phyloP scores from a whole-genome alignment of 306 rosid species.

The Aeschynomene evenia region DNA sequence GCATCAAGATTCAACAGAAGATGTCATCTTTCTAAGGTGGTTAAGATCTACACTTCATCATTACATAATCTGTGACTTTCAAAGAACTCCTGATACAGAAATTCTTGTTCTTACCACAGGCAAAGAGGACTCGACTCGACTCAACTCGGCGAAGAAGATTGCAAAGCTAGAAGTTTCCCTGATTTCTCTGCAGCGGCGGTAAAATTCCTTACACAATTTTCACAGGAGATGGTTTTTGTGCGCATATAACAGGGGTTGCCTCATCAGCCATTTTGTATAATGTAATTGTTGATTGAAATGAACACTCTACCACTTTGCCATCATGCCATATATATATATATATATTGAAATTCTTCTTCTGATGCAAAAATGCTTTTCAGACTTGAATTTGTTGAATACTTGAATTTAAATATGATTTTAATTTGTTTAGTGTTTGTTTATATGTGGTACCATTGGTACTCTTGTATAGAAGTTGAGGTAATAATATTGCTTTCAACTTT shows the following conservation, averaged over 20 bases:
- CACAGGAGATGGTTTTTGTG: slow-evolving; percentile 23
- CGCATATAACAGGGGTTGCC: slow-evolving; percentile 19
- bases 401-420: slow-evolving; percentile 27
- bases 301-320: slow-evolving; percentile 29
- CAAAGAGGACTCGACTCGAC: slow-evolving; percentile 26
- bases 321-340: slow-evolving; percentile 15
- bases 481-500: slow-evolving; percentile 6
- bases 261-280: slow-evolving; percentile 17
- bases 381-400: slow-evolving; percentile 28
- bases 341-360: slow-evolving; percentile 22
- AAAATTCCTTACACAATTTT: slow-evolving; percentile 27
- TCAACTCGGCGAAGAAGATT: slow-evolving; percentile 30
- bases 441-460: slow-evolving; percentile 17
- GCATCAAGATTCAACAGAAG: slow-evolving; percentile 34
- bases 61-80: slow-evolving; percentile 9
- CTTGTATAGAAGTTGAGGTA: slow-evolving; percentile 24
- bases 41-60: slow-evolving; percentile 21
- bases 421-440: slow-evolving; percentile 22
- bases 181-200: slow-evolving; percentile 13
- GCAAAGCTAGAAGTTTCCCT: slow-evolving; percentile 23
- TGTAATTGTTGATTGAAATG: slow-evolving; percentile 25
- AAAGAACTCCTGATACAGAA: slow-evolving; percentile 27
- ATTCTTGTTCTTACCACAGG: slow-evolving; percentile 19
- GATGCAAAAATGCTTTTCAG: slow-evolving; percentile 23
- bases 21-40: slow-evolving; percentile 36